Evolutionary conservation across 768 basidiomycete species (phyloP), one percentile per base, ranked within the genome.

Genomic region (Rhizopogon vinicolor): DNA sequence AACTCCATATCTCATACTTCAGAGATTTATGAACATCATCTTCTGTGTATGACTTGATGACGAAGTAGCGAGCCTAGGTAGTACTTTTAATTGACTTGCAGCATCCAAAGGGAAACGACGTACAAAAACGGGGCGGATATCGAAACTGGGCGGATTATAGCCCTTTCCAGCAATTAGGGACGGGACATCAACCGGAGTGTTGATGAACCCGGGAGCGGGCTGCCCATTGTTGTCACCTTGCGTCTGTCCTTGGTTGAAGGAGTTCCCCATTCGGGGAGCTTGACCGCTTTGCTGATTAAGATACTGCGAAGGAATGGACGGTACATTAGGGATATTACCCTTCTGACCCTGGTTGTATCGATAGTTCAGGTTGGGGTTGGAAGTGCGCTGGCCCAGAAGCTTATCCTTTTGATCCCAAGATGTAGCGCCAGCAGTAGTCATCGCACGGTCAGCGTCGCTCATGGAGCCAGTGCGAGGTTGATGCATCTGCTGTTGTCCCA

Each of bases 11-110:
- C 70, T 96, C 94, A 62, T 96, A 95, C 65, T 96, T 96, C 64
- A 97, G 80, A 14, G 92, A 95, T 71, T 99, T 99, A 75, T 98
- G 96, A 1, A 99, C 96, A 65, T 99, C 96, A 65, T 98, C 97
- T 70, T 98, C 96, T 1, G 97, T 98, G 73, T 95, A 99, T 0
- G 93, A 96, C 70, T 99, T 99, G 79, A 99, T 98, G 33, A 98
- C 96, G 65, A 98, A 98, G 74, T 80, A 98, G 14, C 95, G 81
- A 3, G 96, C 93, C 86, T 93, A 57, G 6, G 59, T 60, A 25
- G 14, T 44, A 31, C 45, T n/a, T 22, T 46, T 31, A 60, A 54
- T 29, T 43, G 44, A 44, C 42, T 14, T 44, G 53, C 39, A 49
- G 28, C 13, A 51, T 28, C 12, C 5, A 16, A 42, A 42, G 44